Base-by-base conservation (phyloP, 2,329 filamentous ascomycete species). In the Graphilbum fragrans region DNA sequence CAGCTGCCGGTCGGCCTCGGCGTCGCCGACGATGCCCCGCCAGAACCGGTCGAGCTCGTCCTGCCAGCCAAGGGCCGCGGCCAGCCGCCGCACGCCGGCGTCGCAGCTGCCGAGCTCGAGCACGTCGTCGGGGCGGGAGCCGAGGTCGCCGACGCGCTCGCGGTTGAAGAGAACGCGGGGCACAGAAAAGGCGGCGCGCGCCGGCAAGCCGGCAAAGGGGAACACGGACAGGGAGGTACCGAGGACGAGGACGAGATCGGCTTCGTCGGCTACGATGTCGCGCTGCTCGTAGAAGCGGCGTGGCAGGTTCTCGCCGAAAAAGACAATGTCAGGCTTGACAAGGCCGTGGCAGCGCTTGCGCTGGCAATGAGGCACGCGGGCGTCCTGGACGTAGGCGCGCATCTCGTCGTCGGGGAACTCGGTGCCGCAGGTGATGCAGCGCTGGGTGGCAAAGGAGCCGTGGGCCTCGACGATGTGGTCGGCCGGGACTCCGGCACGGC, bases 241-340 rank as follows among this genome's bases (percentile, higher is more conserved):
- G 17, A 51, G 56, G 23, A 55, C 44, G 18, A 55, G 47, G 18
- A 51, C 78, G 45, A 68, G 45, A 25, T 60, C 58, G 11, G 55
- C 54, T 27, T 39, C 48, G 37, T 42, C 57, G 1, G 59, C 61
- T 0, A 76, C 72, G 8, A 80, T 57, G 27, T 60, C 55, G 22
- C 66, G 63, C 44, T 74, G 77, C 7, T 62, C 55, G 54, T 80
- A 78, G 59, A 93, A 93, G 0, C 60, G 62, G 7, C 63, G 57
- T 0, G 84, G 84, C 21, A 67, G 54, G 47, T 55, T 53, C 54
- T 67, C 87, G 39, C 87, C 87, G 52, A 94, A 95, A 63, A 95
- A 95, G 27, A 94, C 86, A 55, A 95, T 94, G 53, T 94, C 86
- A 0, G 88, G 88, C 62, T 95, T 95, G 31, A 95, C 86, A 3